Conservation (phyloP, 2,329 filamentous ascomycete species). For the Capronia coronata region DNA sequence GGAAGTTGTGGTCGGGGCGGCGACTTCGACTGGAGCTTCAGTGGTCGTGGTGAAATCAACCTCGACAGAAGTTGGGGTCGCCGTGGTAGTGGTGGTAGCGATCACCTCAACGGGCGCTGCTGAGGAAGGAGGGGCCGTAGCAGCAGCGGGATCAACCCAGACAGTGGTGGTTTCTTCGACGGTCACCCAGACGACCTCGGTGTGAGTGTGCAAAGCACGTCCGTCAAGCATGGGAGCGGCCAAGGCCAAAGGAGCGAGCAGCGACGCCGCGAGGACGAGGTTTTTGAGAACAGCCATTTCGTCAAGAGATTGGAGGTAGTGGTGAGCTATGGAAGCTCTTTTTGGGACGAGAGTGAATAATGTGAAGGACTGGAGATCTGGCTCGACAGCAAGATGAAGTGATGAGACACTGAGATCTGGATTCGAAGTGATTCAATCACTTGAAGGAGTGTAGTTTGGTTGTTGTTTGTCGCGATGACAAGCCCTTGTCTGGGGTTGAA, state of each 20-base stretch:
- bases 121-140: constrained; percentile 3
- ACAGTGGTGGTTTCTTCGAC: constrained; percentile 26
- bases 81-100: neutral
- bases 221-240: constrained; percentile 19
- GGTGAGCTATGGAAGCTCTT: no score
- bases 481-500: constrained; percentile 15
- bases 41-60: neutral
- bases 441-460: constrained; percentile 7
- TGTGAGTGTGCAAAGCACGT: constrained; percentile 20
- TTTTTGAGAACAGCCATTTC: constrained; percentile 27
- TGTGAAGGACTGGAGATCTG: constrained; percentile 21
- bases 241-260: constrained; percentile 21
- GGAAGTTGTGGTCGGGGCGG: neutral
- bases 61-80: neutral
- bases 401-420: neutral
- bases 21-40: neutral
- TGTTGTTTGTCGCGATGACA: constrained; percentile 20
- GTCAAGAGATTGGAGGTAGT: neutral
- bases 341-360: no score
- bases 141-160: constrained; percentile 21
- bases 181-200: constrained; percentile 25
- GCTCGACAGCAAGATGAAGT: constrained; percentile 19
- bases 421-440: constrained; percentile 8
- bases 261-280: constrained; percentile 24
- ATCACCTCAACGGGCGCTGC: neutral